phyloP scores from a whole-genome alignment of 441 rosid species.

The Omphalea diandra region DNA sequence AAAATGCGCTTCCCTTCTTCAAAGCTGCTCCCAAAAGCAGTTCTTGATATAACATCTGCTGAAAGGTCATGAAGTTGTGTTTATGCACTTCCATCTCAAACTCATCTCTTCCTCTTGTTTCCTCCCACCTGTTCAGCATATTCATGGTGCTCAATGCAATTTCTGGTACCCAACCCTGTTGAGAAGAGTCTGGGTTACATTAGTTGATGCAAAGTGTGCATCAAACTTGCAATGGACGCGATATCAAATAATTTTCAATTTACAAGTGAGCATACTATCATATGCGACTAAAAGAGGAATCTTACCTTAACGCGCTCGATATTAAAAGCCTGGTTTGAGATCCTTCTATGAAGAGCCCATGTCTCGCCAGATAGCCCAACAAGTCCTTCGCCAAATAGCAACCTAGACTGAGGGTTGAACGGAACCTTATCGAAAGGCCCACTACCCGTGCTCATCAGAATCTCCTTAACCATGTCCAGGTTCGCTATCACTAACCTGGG shows the following conservation, averaged over 20 bases:
- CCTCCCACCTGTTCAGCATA: slow-evolving; percentile 72
- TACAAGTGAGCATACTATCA: too few species aligned
- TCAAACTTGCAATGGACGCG: not conserved
- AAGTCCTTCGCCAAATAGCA: slow-evolving; percentile 64
- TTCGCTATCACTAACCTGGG: slow-evolving; percentile 58
- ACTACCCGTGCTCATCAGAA: slow-evolving; percentile 34
- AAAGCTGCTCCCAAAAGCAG: slow-evolving; percentile 75
- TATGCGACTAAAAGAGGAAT: not conserved
- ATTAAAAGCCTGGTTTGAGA: slow-evolving; percentile 56
- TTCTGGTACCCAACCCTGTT: slow-evolving; percentile 71
- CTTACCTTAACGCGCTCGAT: slow-evolving; percentile 65
- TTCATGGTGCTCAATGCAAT: slow-evolving; percentile 44
- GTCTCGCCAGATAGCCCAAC: slow-evolving; percentile 56
- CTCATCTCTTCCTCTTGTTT: slow-evolving; percentile 50
- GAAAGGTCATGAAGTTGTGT: slow-evolving; percentile 58
- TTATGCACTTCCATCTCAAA: slow-evolving; percentile 61
- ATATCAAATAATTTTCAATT: too few species aligned
- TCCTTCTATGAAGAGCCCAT: slow-evolving; percentile 69
- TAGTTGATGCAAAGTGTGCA: not conserved
- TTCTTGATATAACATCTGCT: slow-evolving; percentile 71
- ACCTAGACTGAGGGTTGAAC: slow-evolving; percentile 48
- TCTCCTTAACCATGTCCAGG: slow-evolving; percentile 51
- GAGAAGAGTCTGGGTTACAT: not conserved
- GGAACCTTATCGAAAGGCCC: slow-evolving; percentile 39
- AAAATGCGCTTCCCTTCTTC: slow-evolving; percentile 80